A percentile compares a stretch with the other conserved stretches of the same genome.
phyloP scores from a whole-genome alignment of 345 rosid species.

The Sonneratia alba region DNA sequence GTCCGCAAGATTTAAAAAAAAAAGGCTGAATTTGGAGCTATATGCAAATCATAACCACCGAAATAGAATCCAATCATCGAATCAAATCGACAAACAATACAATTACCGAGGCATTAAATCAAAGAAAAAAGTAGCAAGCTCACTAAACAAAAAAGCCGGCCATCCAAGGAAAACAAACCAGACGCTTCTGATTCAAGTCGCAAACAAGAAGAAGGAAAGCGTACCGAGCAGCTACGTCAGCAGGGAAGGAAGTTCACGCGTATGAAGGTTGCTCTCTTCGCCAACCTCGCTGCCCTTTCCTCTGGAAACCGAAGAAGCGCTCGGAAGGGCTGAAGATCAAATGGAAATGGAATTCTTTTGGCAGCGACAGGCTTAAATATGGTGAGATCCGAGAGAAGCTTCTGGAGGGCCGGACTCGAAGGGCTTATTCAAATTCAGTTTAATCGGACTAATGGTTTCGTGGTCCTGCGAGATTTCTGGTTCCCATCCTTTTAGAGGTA shows the following conservation, averaged over 20 bases:
- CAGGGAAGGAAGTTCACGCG: too few relatives aligned
- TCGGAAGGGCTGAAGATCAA: not conserved
- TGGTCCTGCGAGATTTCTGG: not conserved
- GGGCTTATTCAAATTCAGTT: slow-evolving; percentile 13
- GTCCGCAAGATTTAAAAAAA: too few relatives aligned
- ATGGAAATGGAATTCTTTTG: rapidly evolving
- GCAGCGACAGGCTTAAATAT: not conserved
- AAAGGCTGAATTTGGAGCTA: too few relatives aligned
- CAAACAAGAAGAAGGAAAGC: not conserved
- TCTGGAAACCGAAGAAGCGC: not conserved
- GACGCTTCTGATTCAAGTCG: not conserved
- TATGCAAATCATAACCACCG: too few relatives aligned
- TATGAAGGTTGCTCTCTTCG: not conserved
- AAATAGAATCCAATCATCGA: not conserved
- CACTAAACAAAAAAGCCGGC: not conserved
- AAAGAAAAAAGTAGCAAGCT: too few relatives aligned
- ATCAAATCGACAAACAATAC: not conserved
- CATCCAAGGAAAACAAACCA: not conserved
- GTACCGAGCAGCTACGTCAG: not conserved
- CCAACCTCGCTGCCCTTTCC: not conserved
- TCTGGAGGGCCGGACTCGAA: slow-evolving; percentile 50
- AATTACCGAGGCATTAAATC: too few relatives aligned
- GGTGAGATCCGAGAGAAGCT: slow-evolving; percentile 28
- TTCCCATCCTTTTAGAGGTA: not conserved
- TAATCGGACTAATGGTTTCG: not conserved